Conservation (phyloP, 768 basidiomycete species). For the Grammothele lineata region DNA sequence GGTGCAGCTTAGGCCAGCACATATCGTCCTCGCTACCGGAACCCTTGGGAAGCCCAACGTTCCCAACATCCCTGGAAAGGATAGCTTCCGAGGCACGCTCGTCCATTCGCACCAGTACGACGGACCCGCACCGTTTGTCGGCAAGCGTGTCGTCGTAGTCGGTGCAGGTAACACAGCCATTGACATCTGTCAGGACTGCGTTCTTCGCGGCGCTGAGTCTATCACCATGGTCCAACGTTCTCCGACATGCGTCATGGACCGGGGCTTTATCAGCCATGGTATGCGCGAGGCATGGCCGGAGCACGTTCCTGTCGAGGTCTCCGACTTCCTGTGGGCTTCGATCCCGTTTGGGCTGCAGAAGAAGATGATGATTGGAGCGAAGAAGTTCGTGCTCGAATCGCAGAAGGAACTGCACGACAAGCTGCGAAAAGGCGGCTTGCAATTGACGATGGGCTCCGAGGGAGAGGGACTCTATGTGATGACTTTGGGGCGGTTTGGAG, state of each 20-base stretch:
- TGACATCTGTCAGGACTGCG: slow-evolving; percentile 38
- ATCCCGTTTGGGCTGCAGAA: slow-evolving; percentile 24
- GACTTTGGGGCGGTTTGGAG: slow-evolving; percentile 29
- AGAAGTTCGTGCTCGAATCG: slow-evolving; percentile 21
- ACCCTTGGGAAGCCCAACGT: slow-evolving; percentile 31
- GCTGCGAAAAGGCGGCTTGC: slow-evolving; percentile 33
- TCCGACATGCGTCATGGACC: slow-evolving; percentile 30
- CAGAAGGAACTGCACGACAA: slow-evolving; percentile 33
- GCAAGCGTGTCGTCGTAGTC: slow-evolving; percentile 36
- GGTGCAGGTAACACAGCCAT: slow-evolving; percentile 39
- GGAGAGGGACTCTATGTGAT: slow-evolving; percentile 28
- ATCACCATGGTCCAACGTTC: slow-evolving; percentile 43
- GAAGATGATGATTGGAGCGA: slow-evolving; percentile 14
- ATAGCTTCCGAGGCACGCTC: slow-evolving; percentile 28
- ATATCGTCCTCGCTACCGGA: slow-evolving; percentile 39
- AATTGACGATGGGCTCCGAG: slow-evolving; percentile 31
- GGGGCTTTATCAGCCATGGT: background rate
- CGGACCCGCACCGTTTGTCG: slow-evolving; percentile 26
- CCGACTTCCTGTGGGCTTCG: slow-evolving; percentile 20
- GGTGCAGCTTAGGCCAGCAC: slow-evolving; percentile 31
- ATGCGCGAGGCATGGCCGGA: slow-evolving; percentile 12
- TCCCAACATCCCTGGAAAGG: slow-evolving; percentile 25
- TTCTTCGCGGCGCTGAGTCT: slow-evolving; percentile 26
- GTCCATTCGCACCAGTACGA: slow-evolving; percentile 31
- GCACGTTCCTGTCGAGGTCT: slow-evolving; percentile 20